Evolutionary conservation across 2,329 filamentous ascomycete genomes (phyloP).

Genomic region (Sarocladium kiliense): DNA sequence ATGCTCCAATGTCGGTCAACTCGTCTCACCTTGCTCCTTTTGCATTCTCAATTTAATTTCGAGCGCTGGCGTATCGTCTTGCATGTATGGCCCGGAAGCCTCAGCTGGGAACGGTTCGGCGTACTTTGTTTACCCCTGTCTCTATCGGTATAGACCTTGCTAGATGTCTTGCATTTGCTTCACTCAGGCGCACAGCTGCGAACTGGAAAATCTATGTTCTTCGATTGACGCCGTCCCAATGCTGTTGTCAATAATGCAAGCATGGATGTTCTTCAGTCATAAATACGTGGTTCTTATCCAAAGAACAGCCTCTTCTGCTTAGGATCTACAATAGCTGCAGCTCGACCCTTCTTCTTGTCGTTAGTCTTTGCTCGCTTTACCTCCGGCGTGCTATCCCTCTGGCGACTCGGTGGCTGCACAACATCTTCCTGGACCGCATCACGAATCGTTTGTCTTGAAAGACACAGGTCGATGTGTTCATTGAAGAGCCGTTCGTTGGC

Average conservation of each 20-base stretch:
- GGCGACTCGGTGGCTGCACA: slow-evolving; percentile 12
- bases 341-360: slow-evolving; percentile 35
- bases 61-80: slow-evolving; percentile 10
- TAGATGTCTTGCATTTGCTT: not conserved
- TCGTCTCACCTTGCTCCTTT: slow-evolving; percentile 7
- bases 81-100: not conserved
- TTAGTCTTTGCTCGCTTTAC: slow-evolving; percentile 29
- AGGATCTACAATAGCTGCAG: slow-evolving; percentile 29
- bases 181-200: too few relatives aligned
- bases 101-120: not conserved
- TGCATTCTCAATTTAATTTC: not conserved
- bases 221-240: too few relatives aligned
- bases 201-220: too few relatives aligned
- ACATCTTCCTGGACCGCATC: slow-evolving; percentile 63
- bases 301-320: slow-evolving; percentile 51
- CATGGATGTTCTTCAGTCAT: too few relatives aligned
- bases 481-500: slow-evolving; percentile 79
- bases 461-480: slow-evolving; percentile 84
- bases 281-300: slow-evolving; percentile 25
- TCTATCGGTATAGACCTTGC: not conserved
- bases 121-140: not conserved
- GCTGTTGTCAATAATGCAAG: too few relatives aligned
- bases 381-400: slow-evolving; percentile 23
- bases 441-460: slow-evolving; percentile 80
- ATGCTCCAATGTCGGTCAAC: not conserved